A percentile compares a stretch with the other conserved stretches of the same genome.
Conservation (phyloP, 768 basidiomycete species). For the Suillus lakei region DNA sequence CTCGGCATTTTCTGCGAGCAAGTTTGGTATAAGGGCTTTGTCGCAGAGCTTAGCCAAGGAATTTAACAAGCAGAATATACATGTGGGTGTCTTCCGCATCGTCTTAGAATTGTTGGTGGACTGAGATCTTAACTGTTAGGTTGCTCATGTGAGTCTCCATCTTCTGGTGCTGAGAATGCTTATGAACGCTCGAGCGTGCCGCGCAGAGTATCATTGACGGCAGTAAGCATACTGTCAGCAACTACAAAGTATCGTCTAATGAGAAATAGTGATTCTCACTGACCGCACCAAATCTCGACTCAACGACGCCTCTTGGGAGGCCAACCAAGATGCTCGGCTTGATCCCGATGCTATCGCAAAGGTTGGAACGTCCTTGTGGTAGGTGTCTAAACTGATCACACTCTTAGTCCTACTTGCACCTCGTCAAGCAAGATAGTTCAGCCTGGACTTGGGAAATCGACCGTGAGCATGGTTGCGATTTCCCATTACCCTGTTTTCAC, state of each 20-base stretch:
- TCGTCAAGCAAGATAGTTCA: conserved; percentile 70
- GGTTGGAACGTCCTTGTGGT: conserved; percentile 40
- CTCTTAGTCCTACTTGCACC: conserved; percentile 63
- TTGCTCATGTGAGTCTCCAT: conserved; percentile 62
- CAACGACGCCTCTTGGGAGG: conserved; percentile 44
- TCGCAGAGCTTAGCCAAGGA: conserved; percentile 78
- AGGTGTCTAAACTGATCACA: conserved; percentile 5
- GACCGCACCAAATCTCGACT: conserved; percentile 36
- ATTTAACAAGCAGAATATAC: conserved; percentile 75
- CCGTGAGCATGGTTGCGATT: conserved; percentile 46
- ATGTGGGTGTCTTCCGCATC: conserved; percentile 43
- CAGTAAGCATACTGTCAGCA: background rate
- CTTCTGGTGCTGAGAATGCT: background rate
- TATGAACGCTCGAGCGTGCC: background rate
- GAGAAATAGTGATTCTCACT: conserved; percentile 21
- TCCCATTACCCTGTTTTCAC: background rate
- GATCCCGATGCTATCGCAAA: conserved; percentile 72
- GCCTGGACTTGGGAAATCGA: conserved; percentile 85
- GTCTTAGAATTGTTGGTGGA: conserved; percentile 4
- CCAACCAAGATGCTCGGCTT: conserved; percentile 53
- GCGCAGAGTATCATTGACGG: conserved; percentile 3
- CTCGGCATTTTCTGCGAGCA: conserved; percentile 66
- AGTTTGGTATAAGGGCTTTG: conserved; percentile 64
- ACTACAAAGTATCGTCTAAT: background rate
- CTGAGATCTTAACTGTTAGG: conserved; percentile 35